phyloP scores from a whole-genome alignment of 345 rosid species.

The Eucalyptus erythrocorys region DNA sequence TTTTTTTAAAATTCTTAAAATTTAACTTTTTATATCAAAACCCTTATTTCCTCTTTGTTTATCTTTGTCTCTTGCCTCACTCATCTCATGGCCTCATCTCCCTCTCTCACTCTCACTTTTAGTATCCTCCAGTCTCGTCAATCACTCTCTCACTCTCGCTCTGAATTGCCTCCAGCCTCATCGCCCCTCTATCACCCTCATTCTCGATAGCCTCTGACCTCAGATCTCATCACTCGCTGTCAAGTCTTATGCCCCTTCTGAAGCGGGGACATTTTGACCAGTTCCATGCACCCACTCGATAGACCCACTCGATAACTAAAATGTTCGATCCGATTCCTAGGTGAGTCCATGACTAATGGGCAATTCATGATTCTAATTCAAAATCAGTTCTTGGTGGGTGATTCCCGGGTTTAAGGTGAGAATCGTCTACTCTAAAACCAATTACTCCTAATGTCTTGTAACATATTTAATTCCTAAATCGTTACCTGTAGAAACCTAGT shows the following conservation, averaged over 20 bases:
- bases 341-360: neutral
- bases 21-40: neutral
- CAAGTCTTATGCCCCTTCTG: neutral
- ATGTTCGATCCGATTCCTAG: fast-evolving
- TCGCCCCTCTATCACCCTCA: neutral
- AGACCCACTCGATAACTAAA: fast-evolving
- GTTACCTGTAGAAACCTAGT: neutral
- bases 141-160: neutral
- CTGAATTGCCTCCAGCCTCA: fast-evolving
- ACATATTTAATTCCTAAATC: neutral
- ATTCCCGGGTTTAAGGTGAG: fast-evolving
- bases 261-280: neutral
- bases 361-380: neutral
- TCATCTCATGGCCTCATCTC: fast-evolving
- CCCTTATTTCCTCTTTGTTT: neutral
- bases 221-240: fast-evolving
- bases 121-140: neutral
- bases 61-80: fast-evolving
- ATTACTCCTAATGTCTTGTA: neutral
- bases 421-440: neutral
- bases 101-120: neutral
- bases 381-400: fast-evolving
- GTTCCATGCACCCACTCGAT: fast-evolving
- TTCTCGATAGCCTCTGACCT: fast-evolving
- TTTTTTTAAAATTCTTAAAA: too few relatives aligned